These are phyloP conservation scores for Xylaria scruposa DNA, from an alignment of 495 filamentous ascomycete species.

Conservation along the genomic window DNA sequence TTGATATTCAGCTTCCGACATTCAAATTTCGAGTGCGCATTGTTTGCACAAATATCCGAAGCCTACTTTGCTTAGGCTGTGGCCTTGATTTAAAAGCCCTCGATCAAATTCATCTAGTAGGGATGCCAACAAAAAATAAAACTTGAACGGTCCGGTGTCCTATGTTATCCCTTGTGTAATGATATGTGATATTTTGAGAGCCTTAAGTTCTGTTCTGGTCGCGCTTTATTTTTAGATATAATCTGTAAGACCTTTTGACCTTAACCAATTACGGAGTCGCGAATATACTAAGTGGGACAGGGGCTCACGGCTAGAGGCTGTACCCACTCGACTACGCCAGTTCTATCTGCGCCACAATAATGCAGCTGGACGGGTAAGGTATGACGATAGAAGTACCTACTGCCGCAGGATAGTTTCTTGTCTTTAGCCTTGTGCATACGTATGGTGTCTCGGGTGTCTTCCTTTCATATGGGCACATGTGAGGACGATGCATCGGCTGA, in stretches of 20 bases:
- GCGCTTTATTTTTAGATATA: slow-evolving; percentile 17
- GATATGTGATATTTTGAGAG: neutral
- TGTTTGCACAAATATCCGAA: neutral
- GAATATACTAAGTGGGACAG: neutral
- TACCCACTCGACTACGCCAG: neutral
- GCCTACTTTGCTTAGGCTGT: neutral
- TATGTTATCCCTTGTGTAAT: neutral
- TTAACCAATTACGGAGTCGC: neutral
- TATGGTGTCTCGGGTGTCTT: too few species aligned
- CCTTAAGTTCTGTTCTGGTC: too few species aligned
- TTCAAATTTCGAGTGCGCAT: neutral
- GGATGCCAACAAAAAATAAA: neutral
- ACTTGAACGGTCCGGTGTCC: neutral
- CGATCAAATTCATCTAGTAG: neutral
- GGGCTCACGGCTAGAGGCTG: neutral
- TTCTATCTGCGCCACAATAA: slow-evolving; percentile 8
- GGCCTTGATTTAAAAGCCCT: neutral
- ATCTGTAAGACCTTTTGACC: neutral
- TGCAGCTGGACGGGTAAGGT: neutral
- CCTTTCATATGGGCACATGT: neutral
- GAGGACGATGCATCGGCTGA: neutral
- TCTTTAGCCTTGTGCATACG: neutral
- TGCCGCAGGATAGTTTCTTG: neutral
- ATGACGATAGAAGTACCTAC: neutral
- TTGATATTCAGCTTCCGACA: neutral